phyloP scores from a whole-genome alignment of 306 rosid genomes.

The Myrica gale region DNA sequence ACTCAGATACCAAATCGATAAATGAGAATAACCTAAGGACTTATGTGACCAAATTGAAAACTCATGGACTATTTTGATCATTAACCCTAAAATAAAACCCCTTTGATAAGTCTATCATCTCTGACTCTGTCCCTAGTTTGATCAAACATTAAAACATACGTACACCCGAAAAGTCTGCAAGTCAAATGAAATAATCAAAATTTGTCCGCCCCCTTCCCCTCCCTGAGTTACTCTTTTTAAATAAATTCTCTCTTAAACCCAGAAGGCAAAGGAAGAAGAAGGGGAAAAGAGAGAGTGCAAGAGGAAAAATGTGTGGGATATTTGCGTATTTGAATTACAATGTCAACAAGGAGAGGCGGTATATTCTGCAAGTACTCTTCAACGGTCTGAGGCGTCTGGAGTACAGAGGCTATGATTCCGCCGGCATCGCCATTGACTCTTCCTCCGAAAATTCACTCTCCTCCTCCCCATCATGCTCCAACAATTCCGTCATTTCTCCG shows the following conservation, averaged over 20 bases:
- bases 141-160: background rate
- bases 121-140: background rate
- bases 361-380: constrained; percentile 84
- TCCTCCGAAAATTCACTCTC: constrained; percentile 20
- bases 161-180: background rate
- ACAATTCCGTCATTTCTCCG: constrained; percentile 17
- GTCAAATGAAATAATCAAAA: background rate
- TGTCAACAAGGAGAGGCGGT: constrained; percentile 73
- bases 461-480: constrained; percentile 31
- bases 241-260: no score
- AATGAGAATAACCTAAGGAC: no score
- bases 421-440: constrained; percentile 83
- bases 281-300: background rate
- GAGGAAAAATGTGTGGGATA: constrained; percentile 79
- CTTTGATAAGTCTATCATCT: no score
- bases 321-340: constrained; percentile 93
- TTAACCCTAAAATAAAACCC: no score
- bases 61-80: no score
- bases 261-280: background rate
- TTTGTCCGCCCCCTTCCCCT: background rate
- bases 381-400: constrained; percentile 87
- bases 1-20: no score
- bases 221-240: background rate
- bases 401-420: constrained; percentile 95
- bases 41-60: no score